Conservation (phyloP, 352 stramenopile species). For the Pythium biforme region DNA sequence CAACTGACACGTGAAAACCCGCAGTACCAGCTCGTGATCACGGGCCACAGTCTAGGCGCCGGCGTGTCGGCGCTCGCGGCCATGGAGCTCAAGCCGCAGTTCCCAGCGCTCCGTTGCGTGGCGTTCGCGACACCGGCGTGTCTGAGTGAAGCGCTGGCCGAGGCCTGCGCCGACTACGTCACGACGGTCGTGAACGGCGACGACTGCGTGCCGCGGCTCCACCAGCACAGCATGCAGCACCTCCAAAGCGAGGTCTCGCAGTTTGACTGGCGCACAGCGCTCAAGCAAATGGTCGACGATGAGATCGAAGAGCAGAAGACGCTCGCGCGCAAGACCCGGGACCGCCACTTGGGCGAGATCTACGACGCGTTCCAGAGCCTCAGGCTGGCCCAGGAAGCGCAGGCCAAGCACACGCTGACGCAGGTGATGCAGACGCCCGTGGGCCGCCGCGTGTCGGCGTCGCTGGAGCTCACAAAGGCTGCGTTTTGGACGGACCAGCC, state of each 20-base stretch:
- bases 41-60: slow-evolving; percentile 73
- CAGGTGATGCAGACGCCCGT: slow-evolving; percentile 10
- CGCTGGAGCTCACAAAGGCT: slow-evolving; percentile 50
- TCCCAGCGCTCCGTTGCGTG: slow-evolving; percentile 57
- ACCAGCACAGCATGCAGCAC: slow-evolving; percentile 68
- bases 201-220: slow-evolving; percentile 78
- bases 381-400: slow-evolving; percentile 43
- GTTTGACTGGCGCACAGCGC: slow-evolving; percentile 65
- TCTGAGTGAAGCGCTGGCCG: slow-evolving; percentile 61
- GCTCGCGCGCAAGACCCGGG: slow-evolving; percentile 42
- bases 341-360: slow-evolving; percentile 48
- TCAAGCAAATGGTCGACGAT: slow-evolving; percentile 57
- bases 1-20: slow-evolving; percentile 40
- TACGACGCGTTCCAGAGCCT: slow-evolving; percentile 41
- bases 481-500: slow-evolving; percentile 58
- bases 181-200: slow-evolving; percentile 77
- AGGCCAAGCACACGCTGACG: slow-evolving; percentile 46
- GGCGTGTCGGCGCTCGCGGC: slow-evolving; percentile 62
- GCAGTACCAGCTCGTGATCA: slow-evolving; percentile 57
- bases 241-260: slow-evolving; percentile 61
- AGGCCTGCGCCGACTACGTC: slow-evolving; percentile 51
- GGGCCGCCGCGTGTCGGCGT: slow-evolving; percentile 38
- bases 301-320: slow-evolving; percentile 60
- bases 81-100: slow-evolving; percentile 44
- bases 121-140: slow-evolving; percentile 72